Evolutionary conservation across 1,284 basidiomycete species (phyloP), one percentile per base, ranked within the genome.

Genomic region (Vanrija sp.): DNA sequence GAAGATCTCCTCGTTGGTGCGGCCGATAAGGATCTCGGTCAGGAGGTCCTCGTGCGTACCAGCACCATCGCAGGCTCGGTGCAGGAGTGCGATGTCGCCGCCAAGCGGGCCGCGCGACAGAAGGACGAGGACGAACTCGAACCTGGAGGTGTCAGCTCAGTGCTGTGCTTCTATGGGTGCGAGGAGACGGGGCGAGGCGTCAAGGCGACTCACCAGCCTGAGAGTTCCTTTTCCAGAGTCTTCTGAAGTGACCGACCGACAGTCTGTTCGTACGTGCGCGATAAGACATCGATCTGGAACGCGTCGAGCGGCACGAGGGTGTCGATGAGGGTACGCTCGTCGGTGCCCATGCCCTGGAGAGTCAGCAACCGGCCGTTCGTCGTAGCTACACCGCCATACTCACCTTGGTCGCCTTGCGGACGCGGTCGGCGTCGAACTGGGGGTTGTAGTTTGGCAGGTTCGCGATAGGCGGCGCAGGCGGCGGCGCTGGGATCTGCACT

Each of bases 1-100:
- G 58, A 69, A 68, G 10, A 78, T 76, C 58, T 78, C 77, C 56
- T 73, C 61, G 62, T 78, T 78, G n/a, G 69, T 65, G 26, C 77
- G 62, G 19, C 69, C 60, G 34, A 77, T 63, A n/a, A 78, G 60
- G 15, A 77, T 38, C 62, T 78, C 77, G 39, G 65, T 76, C 6
- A 78, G 63, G 0, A 78, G 64, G 57, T 76, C 75, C 54, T 78
- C 76, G 64, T 78, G 75, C 1, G 76, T 78, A 5, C 75, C 76
- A 7, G 63, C 61, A 14, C 77, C 77, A 18, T 61, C 55, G 56
- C 77, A 77, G 5, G 76, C 75, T 23, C 74, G 62, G 46, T 75
- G 55, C 16, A 75, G 43, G 8, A 78, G 68, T 58, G 73, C 63
- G 6, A 74, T 39, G 52, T 78, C 77, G 10, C 72, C 75, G 10